Conservation (phyloP, 495 filamentous ascomycete species). For the Beverwykella pulmonaria region DNA sequence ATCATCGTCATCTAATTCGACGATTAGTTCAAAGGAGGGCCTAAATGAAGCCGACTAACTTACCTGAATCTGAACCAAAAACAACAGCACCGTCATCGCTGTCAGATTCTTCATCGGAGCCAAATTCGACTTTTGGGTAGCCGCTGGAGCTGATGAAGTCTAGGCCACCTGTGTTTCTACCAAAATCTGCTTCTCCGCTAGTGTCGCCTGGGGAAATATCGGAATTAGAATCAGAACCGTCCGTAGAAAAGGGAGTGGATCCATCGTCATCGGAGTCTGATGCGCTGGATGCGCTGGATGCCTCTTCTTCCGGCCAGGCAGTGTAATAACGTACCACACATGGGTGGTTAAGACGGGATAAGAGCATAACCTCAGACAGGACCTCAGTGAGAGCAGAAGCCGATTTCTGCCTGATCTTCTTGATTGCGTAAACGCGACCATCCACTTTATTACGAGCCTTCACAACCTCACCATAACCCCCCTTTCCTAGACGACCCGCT, state of each 20-base stretch:
- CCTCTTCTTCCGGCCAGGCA: conserved; percentile 86
- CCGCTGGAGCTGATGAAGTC: conserved; percentile 93
- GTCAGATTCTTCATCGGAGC: conserved; percentile 68
- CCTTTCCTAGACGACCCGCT: conserved; percentile 83
- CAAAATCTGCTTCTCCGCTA: conserved; percentile 63
- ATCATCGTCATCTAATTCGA: conserved; percentile 22
- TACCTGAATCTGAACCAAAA: conserved; percentile 34
- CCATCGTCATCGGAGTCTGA: conserved; percentile 56
- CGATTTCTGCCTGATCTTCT: conserved; percentile 87
- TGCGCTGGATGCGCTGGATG: conserved; percentile 31
- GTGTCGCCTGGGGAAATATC: conserved; percentile 29
- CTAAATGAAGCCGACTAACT: not conserved
- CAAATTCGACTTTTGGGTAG: conserved; percentile 79
- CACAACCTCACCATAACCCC: conserved; percentile 96
- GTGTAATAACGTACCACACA: conserved; percentile 95
- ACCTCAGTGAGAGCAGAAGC: conserved; percentile 79
- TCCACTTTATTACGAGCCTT: conserved; percentile 93
- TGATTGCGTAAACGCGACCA: conserved; percentile 90
- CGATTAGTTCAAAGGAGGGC: not conserved
- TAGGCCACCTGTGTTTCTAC: conserved; percentile 68
- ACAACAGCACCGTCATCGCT: conserved; percentile 42
- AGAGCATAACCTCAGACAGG: conserved; percentile 84
- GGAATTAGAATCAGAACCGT: conserved; percentile 22
- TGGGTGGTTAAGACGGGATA: conserved; percentile 91
- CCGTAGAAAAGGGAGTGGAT: conserved; percentile 41